phyloP scores from a whole-genome alignment of 106 monocot genomes.

The Phalaenopsis aphrodite region DNA sequence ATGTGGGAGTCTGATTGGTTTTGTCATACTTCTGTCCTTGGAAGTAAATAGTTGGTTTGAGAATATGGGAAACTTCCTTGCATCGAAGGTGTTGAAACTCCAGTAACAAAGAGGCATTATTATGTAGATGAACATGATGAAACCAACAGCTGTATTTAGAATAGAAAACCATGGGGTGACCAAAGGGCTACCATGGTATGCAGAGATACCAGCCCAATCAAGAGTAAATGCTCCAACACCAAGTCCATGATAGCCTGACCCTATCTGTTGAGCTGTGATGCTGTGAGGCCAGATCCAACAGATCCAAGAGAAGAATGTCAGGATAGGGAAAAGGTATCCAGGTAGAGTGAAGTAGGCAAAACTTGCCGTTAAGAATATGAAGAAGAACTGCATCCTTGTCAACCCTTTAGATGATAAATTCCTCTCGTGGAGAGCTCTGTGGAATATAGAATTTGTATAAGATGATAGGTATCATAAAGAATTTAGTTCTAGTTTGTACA shows the following conservation, averaged over 20 bases:
- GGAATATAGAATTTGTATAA: not conserved
- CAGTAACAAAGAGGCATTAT: slow-evolving; percentile 85
- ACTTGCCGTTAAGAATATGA: slow-evolving; percentile 50
- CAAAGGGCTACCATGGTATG: slow-evolving; percentile 86
- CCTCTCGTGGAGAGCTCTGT: slow-evolving; percentile 79
- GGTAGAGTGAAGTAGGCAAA: slow-evolving; percentile 78
- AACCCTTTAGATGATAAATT: slow-evolving; percentile 40
- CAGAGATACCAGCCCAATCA: slow-evolving; percentile 88
- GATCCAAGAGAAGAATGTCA: slow-evolving; percentile 94
- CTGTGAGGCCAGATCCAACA: slow-evolving; percentile 83
- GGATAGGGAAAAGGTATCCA: slow-evolving; percentile 72
- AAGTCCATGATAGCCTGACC: slow-evolving; percentile 78
- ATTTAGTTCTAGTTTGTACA: not conserved
- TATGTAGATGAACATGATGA: slow-evolving; percentile 88
- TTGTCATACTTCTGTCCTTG: slow-evolving; percentile 56
- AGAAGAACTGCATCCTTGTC: slow-evolving; percentile 83
- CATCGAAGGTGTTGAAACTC: slow-evolving; percentile 71
- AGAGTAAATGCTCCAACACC: slow-evolving; percentile 83
- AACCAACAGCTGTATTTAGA: slow-evolving; percentile 58
- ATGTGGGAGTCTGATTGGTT: slow-evolving; percentile 45
- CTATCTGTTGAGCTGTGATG: slow-evolving; percentile 83
- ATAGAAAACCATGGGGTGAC: slow-evolving; percentile 81
- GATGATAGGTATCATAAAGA: not conserved
- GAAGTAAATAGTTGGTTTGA: slow-evolving; percentile 79
- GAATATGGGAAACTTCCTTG: slow-evolving; percentile 84